Conservation (phyloP, 1,284 basidiomycete species). For the Fomitopsis betulina region DNA sequence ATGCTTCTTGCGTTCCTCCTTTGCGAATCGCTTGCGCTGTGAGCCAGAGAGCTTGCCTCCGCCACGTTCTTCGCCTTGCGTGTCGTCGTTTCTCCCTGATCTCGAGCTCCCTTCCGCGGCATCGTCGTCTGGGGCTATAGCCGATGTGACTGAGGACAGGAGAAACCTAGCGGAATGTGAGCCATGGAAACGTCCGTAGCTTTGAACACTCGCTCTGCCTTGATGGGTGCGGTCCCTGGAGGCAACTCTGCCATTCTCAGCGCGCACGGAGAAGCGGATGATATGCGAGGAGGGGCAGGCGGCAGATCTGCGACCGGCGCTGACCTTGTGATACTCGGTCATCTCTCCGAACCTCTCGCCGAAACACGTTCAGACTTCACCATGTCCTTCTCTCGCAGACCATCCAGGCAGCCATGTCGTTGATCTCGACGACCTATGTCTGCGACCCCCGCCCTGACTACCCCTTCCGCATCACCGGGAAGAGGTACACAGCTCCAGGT, state of each 20-base stretch:
- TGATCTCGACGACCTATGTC: conserved; percentile 29
- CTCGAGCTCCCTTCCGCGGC: conserved; percentile 64
- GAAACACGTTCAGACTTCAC: too few relatives aligned
- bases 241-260: conserved; percentile 12
- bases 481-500: conserved; percentile 40
- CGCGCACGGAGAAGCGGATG: too few relatives aligned
- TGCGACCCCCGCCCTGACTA: conserved; percentile 50
- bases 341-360: too few relatives aligned
- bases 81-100: conserved; percentile 22
- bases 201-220: conserved; percentile 55
- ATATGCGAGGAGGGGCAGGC: too few relatives aligned
- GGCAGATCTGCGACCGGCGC: too few relatives aligned
- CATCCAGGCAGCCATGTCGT: too few relatives aligned
- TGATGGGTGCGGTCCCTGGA: conserved; percentile 69
- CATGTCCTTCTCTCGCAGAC: too few relatives aligned
- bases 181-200: not conserved
- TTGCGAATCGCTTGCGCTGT: conserved; percentile 30
- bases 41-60: conserved; percentile 27
- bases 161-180: conserved; percentile 47
- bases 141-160: conserved; percentile 37
- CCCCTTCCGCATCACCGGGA: conserved; percentile 42
- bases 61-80: conserved; percentile 11
- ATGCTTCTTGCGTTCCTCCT: conserved; percentile 62
- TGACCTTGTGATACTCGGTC: too few relatives aligned
- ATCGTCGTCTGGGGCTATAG: conserved; percentile 62